Evolutionary conservation across 352 stramenopile species (phyloP).

Genomic region (Globisporangium paroecandrum): DNA sequence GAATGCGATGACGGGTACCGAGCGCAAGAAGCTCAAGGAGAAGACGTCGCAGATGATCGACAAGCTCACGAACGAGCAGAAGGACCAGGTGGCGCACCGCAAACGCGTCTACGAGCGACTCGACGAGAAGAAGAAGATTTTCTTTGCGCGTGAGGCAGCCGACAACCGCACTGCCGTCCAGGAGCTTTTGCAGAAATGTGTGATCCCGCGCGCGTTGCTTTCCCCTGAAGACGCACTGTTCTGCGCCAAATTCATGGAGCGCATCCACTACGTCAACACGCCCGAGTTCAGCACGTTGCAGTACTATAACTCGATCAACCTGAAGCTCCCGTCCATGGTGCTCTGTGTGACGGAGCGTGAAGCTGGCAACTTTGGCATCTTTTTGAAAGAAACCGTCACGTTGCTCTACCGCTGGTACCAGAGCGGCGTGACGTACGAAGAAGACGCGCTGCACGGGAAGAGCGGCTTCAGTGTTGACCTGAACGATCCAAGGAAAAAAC

Average conservation of each 20-base stretch:
- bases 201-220: conserved; percentile 73
- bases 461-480: conserved; percentile 76
- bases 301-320: conserved; percentile 78
- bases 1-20: conserved; percentile 32
- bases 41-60: conserved; percentile 78
- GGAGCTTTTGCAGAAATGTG: conserved; percentile 77
- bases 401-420: conserved; percentile 79
- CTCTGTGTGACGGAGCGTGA: conserved; percentile 82
- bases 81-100: conserved; percentile 80
- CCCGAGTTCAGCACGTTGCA: conserved; percentile 73
- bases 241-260: conserved; percentile 82
- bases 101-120: conserved; percentile 81
- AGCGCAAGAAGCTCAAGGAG: conserved; percentile 82
- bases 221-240: conserved; percentile 85
- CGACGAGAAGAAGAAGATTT: conserved; percentile 62
- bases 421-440: conserved; percentile 71
- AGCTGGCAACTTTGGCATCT: conserved; percentile 84
- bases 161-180: conserved; percentile 50
- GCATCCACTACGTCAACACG: conserved; percentile 68
- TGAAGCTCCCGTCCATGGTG: conserved; percentile 76
- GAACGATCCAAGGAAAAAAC: conserved; percentile 47
- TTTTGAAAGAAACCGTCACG: conserved; percentile 73
- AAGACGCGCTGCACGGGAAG: conserved; percentile 68
- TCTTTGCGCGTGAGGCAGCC: conserved; percentile 44
- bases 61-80: conserved; percentile 80